Conservation (phyloP, 768 basidiomycete species). For the Leccinum truebloodii region DNA sequence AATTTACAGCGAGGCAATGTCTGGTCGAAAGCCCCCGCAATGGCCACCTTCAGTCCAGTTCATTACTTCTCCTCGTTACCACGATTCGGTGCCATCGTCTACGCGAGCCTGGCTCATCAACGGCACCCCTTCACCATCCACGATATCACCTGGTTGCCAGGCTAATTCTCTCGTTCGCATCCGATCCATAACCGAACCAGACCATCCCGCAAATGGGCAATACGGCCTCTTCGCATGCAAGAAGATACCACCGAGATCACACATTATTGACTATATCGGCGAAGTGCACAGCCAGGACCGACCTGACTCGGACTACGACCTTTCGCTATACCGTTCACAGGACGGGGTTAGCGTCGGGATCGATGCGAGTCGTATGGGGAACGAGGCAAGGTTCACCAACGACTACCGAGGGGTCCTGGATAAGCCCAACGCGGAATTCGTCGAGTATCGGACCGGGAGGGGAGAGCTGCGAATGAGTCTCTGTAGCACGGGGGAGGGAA, state of each 20-base stretch:
- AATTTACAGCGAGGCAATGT: slow-evolving; percentile 13
- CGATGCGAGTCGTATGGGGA: slow-evolving; percentile 76
- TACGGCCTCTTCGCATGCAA: slow-evolving; percentile 77
- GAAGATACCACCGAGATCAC: slow-evolving; percentile 63
- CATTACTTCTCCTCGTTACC: slow-evolving; percentile 51
- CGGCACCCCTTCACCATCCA: slow-evolving; percentile 13
- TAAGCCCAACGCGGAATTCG: slow-evolving; percentile 72
- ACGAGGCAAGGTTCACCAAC: slow-evolving; percentile 88
- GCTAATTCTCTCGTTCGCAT: slow-evolving; percentile 49
- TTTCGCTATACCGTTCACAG: slow-evolving; percentile 68
- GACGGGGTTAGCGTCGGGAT: slow-evolving; percentile 68
- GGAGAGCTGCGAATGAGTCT: slow-evolving; percentile 80
- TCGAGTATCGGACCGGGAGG: slow-evolving; percentile 48
- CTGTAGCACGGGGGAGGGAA: slow-evolving; percentile 57
- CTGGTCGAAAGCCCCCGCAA: slow-evolving; percentile 32
- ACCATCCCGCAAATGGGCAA: slow-evolving; percentile 81
- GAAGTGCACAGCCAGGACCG: slow-evolving; percentile 81
- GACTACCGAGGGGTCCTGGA: slow-evolving; percentile 80
- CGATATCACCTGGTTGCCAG: slow-evolving; percentile 3
- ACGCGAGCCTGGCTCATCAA: slow-evolving; percentile 41
- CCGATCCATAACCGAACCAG: slow-evolving; percentile 49
- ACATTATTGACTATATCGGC: slow-evolving; percentile 81
- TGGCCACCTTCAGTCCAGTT: slow-evolving; percentile 63
- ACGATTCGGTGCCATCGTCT: slow-evolving; percentile 54
- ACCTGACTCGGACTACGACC: slow-evolving; percentile 79